These are phyloP conservation scores for Flammula alnicola DNA, from an alignment of 1,284 basidiomycete species.

Conservation along the genomic window DNA sequence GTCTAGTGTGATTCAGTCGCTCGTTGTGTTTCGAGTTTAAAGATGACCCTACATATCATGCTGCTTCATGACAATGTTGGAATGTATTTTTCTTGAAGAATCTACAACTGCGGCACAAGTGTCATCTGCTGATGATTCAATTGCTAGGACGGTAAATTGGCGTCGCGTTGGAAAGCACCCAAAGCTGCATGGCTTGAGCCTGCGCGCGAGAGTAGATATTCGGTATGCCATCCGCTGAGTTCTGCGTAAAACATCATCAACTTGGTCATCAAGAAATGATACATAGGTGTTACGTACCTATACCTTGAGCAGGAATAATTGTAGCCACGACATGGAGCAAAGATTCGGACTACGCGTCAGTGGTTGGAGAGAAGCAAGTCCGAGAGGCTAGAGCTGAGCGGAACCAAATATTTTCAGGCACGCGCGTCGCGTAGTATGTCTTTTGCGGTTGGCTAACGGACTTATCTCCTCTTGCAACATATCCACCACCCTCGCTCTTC, in stretches of 20 bases:
- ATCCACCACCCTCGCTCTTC: too few relatives aligned
- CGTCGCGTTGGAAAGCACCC: constrained; percentile 18
- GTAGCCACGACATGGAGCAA: too few relatives aligned
- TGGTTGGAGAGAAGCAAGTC: background rate
- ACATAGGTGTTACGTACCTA: too few relatives aligned
- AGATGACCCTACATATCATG: constrained; percentile 53
- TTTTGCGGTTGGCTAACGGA: background rate
- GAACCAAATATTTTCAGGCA: constrained; percentile 9
- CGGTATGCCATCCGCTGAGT: constrained; percentile 2
- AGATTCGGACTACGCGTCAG: too few relatives aligned
- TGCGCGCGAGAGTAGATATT: background rate
- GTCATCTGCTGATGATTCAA: constrained; percentile 90
- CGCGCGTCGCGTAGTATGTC: too few relatives aligned
- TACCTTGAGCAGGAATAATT: too few relatives aligned
- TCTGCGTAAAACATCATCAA: too few relatives aligned
- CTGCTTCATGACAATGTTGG: constrained; percentile 86
- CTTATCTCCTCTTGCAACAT: background rate
- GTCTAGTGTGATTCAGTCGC: constrained; percentile 42
- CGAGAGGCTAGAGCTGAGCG: background rate
- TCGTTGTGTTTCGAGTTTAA: background rate
- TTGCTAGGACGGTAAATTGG: constrained; percentile 72
- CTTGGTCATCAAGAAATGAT: too few relatives aligned
- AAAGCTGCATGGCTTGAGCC: background rate
- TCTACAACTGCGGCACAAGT: constrained; percentile 85
- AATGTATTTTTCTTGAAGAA: constrained; percentile 68